phyloP scores from a whole-genome alignment of 2,329 filamentous ascomycete genomes.

The Microsporum audouinii region DNA sequence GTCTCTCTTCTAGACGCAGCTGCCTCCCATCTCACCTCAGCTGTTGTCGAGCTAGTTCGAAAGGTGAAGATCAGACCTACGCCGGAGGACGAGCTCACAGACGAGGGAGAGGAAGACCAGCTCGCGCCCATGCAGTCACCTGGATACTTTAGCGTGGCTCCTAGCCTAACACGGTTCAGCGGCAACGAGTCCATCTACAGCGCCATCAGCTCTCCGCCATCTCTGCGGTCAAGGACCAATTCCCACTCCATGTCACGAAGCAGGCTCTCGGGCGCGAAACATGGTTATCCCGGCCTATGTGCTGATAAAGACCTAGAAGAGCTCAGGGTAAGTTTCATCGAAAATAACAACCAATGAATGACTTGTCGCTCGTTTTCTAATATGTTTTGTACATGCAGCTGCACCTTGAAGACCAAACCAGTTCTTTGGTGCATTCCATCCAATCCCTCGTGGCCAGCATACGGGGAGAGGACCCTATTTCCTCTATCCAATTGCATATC shows the following conservation, averaged over 20 bases:
- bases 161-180: slow-evolving; percentile 42
- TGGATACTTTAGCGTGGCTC: slow-evolving; percentile 54
- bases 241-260: slow-evolving; percentile 25
- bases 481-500: slow-evolving; percentile 58
- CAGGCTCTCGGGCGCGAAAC: slow-evolving; percentile 20
- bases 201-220: slow-evolving; percentile 56
- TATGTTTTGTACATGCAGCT: slow-evolving; percentile 36
- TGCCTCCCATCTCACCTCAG: slow-evolving; percentile 74
- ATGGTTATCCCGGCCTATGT: slow-evolving; percentile 32
- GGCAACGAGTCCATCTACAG: slow-evolving; percentile 64
- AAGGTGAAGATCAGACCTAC: slow-evolving; percentile 73
- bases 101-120: slow-evolving; percentile 52
- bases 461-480: slow-evolving; percentile 51
- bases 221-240: slow-evolving; percentile 24
- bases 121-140: slow-evolving; percentile 54
- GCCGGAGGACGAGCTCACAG: slow-evolving; percentile 62
- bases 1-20: slow-evolving; percentile 91
- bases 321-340: slow-evolving; percentile 42
- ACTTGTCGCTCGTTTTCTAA: background rate
- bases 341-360: too few relatives aligned
- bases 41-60: slow-evolving; percentile 75
- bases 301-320: slow-evolving; percentile 45
- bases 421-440: slow-evolving; percentile 65
- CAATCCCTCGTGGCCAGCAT: slow-evolving; percentile 68
- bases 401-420: slow-evolving; percentile 74